phyloP scores from a whole-genome alignment of 208 protist species.

The Trypanosoma platydactyli region DNA sequence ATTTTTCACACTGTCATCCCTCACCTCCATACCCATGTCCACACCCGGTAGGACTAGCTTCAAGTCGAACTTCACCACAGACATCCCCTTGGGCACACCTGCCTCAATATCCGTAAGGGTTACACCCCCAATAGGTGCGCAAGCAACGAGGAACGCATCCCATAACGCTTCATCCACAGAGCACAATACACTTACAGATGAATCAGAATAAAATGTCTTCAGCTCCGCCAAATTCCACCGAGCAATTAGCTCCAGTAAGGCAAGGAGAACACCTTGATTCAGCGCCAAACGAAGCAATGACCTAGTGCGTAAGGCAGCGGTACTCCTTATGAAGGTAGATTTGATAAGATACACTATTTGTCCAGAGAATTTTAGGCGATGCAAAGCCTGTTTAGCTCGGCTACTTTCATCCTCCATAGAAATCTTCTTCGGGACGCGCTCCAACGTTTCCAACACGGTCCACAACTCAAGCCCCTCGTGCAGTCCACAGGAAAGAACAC shows the following conservation, averaged over 20 bases:
- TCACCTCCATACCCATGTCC: constrained; percentile 1
- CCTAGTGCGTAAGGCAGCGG: constrained; percentile 28
- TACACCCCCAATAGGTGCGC: constrained; percentile 54
- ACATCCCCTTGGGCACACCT: constrained; percentile 34
- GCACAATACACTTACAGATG: constrained; percentile 22
- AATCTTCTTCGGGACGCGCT: constrained; percentile 31
- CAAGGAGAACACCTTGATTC: constrained; percentile 58
- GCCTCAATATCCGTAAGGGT: constrained; percentile 43
- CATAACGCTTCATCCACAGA: constrained; percentile 34
- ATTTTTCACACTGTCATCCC: neutral
- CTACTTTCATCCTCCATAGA: constrained; percentile 16
- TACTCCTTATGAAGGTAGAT: constrained; percentile 31
- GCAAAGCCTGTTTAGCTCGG: constrained; percentile 19
- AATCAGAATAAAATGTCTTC: constrained; percentile 33
- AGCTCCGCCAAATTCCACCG: constrained; percentile 44
- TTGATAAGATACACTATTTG: constrained; percentile 55
- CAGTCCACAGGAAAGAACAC: constrained; percentile 47
- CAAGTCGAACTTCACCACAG: constrained; percentile 52
- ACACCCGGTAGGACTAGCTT: constrained; percentile 43
- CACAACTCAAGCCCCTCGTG: constrained; percentile 41
- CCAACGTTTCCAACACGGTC: constrained; percentile 60
- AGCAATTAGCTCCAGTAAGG: constrained; percentile 59
- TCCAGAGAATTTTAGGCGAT: constrained; percentile 49
- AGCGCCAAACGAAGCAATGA: constrained; percentile 59
- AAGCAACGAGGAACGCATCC: constrained; percentile 43